Percentiles rank a stretch among this genome's conserved stretches.
Conservation (phyloP, 257 asterid species). For the Penstemon eatonii region DNA sequence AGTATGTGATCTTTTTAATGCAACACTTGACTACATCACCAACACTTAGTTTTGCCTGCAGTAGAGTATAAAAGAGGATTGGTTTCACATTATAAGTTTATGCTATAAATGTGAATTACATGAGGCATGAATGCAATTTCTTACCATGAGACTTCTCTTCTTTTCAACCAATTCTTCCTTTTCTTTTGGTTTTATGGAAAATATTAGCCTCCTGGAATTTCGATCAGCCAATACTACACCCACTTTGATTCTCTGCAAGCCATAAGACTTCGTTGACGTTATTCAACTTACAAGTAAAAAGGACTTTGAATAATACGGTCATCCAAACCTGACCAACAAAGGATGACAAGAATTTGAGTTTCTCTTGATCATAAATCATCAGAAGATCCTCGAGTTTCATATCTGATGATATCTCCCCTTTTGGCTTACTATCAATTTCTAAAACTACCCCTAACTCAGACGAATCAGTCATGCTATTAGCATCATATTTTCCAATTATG, state of each 20-base stretch:
- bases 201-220: conserved; percentile 68
- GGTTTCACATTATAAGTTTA: background rate
- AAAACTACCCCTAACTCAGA: conserved; percentile 39
- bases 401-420: conserved; percentile 52
- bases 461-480: conserved; percentile 40
- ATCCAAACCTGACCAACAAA: conserved; percentile 92
- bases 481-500: conserved; percentile 65
- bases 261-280: conserved; percentile 12
- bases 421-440: conserved; percentile 36
- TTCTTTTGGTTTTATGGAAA: conserved; percentile 72
- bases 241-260: conserved; percentile 66
- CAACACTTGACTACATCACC: conserved; percentile 90
- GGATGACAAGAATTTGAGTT: conserved; percentile 78
- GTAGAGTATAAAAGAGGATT: conserved; percentile 19
- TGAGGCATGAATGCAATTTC: conserved; percentile 25
- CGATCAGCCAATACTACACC: conserved; percentile 73
- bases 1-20: conserved; percentile 84
- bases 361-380: conserved; percentile 78
- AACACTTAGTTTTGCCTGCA: conserved; percentile 72
- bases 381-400: conserved; percentile 89
- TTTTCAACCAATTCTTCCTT: conserved; percentile 74
- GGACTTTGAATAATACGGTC: conserved; percentile 9
- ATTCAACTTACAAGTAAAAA: conserved; percentile 17
- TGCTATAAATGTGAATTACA: conserved; percentile 4
- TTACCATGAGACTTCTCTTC: conserved; percentile 80